Base-by-base conservation (phyloP, 768 basidiomycete genomes). In the Russula sp. region DNA sequence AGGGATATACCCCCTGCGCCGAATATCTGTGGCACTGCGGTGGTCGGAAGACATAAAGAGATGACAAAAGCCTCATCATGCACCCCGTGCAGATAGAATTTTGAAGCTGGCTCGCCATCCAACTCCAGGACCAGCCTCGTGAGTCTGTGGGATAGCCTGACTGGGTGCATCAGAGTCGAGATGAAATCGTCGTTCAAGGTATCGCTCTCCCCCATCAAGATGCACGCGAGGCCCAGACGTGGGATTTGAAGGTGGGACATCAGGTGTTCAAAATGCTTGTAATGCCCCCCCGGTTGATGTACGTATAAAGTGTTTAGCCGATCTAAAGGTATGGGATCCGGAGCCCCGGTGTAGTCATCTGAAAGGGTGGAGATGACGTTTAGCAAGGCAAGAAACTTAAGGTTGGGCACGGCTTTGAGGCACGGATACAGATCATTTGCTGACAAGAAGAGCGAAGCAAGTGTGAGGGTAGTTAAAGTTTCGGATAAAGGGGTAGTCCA, bases 181-280 rank as follows among this genome's bases (percentile, higher is more conserved):
- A 32, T 49, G n/a, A 61, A 61, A 53, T 55, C 54, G 27, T 55
- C 54, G 37, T 55, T 53, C 13, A 61, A 45, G 61, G 37, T 34
- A 14, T 61, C 53, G 54, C 61, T 49, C 20, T 61, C 61, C 2
- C 61, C 61, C 61, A 61, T 61, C 47, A 61, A 9, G 8, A 61
- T 32, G 53, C 61, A 61, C 8, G 54, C 54, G 47, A 50, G 39
- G 10, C 18, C 31, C 22, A 39, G 54, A 49, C 61, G 61, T 37
- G 61, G 54, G 11, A 55, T 27, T 31, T 6, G n/a, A 11, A 61
- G 61, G 54, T 50, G 61, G 31, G 47, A n/a, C 54, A 61, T 61
- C 27, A 61, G 47, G 54, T 61, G 61, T 1, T 18, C 53, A n/a
- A 61, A 61, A 22, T 61, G 54, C 8, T 61, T 61, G 54, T 54